Evolutionary conservation across 441 rosid genomes (phyloP), one percentile per base, ranked within the genome.

Genomic region (Populus hybrid): DNA sequence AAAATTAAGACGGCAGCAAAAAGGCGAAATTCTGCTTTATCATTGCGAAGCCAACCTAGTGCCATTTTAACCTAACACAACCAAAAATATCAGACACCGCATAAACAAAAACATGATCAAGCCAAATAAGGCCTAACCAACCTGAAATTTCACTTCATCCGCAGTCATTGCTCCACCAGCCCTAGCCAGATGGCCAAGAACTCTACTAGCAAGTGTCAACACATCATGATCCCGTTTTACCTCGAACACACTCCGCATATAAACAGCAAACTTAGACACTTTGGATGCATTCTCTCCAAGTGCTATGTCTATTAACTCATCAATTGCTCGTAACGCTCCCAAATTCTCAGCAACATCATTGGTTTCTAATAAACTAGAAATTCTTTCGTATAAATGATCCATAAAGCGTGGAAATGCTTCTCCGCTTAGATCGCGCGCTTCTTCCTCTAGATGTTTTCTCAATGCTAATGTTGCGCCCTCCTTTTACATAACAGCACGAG

Each of bases 111-210:
- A 73, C 23, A 42, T 64, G n/a, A 80, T 69, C 20, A 72, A 80
- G 66, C 42, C 24, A 77, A 74, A n/a, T 8, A 67, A 78, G 66
- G 69, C 34, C 63, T 36, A 77, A 81, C 78, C 64, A 72, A 97
- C 98, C 96, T 97, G 99, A 89, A 91, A 86, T 80, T 94, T 98
- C 78, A 94, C 96, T 95, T 94, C 97, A 79, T 97, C 99, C 23
- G 99, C 97, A 75, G 97, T 92, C 99, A 94, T 95, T 53, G 97
- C 97, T 71, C 99, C 99, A 73, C 99, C 99, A 10, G 98, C 95
- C 88, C 97, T 89, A 12, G 99, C 99, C 79, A 97, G 90, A 80
- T 97, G 99, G 36, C 99, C 99, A 83, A 97, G 90, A 79, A 97
- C 99, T 86, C 82, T 84, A 86, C 99, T 97, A 76, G 98, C 98